A percentile compares a stretch with the other conserved stretches of the same genome.
Conservation (phyloP, 169 alveolate species). For the Eimeria falciformis region DNA sequence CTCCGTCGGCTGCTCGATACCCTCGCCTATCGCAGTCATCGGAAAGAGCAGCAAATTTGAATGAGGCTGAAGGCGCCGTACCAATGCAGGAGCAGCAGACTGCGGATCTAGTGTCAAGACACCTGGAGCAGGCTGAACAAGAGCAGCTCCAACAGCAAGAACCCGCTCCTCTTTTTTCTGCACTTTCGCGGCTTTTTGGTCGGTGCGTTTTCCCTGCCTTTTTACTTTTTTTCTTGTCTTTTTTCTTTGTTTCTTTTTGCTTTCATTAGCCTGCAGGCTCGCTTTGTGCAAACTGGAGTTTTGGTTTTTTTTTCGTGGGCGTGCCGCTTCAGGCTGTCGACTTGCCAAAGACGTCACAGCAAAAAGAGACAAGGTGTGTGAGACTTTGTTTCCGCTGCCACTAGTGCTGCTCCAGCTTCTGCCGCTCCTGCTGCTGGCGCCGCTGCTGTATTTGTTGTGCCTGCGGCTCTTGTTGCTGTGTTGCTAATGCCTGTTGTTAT, state of each 20-base stretch:
- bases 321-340: constrained; percentile 14
- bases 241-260: no score
- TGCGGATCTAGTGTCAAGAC: neutral
- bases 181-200: neutral
- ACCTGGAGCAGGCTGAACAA: neutral
- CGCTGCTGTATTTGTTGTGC: neutral
- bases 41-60: neutral
- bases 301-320: no score
- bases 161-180: neutral
- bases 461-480: neutral
- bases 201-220: neutral
- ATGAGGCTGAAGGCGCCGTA: neutral
- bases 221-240: neutral
- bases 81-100: constrained; percentile 2
- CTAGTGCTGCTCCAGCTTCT: neutral
- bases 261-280: no score
- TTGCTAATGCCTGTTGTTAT: neutral
- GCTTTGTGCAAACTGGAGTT: no score
- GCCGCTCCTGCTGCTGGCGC: constrained; percentile 1
- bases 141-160: neutral
- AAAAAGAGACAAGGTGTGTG: neutral
- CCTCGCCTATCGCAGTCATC: neutral
- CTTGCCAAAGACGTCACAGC: neutral
- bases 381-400: neutral
- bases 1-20: neutral